These are phyloP conservation scores for Cyberlindnera mycetangii DNA, from an alignment of 805 yeast species.

Conservation along the genomic window DNA sequence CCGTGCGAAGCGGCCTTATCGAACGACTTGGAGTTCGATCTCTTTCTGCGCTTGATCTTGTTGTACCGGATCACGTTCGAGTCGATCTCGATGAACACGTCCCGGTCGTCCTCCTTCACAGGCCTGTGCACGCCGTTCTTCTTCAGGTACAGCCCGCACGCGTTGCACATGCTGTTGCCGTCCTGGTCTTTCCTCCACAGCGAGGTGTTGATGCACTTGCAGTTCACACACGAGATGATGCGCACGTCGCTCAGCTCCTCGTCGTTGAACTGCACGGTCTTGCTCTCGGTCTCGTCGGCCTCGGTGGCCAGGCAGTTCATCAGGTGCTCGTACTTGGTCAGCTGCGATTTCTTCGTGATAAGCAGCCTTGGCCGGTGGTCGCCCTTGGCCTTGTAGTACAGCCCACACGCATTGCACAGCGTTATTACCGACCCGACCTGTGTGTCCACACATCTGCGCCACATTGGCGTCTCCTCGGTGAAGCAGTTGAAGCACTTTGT, in stretches of 20 bases:
- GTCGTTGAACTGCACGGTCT: constrained; percentile 11
- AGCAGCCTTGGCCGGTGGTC: constrained; percentile 69
- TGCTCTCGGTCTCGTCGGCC: constrained; percentile 1
- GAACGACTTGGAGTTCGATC: constrained; percentile 3
- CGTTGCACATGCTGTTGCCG: constrained; percentile 90
- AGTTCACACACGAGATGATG: constrained; percentile 61
- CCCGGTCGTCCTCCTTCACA: constrained; percentile 11
- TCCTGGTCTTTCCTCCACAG: constrained; percentile 88
- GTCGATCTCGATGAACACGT: constrained; percentile 21
- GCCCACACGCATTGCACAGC: constrained; percentile 83
- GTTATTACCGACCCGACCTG: constrained; percentile 64
- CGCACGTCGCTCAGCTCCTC: constrained; percentile 12
- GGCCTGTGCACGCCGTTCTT: constrained; percentile 23
- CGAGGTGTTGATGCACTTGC: constrained; percentile 88
- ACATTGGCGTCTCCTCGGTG: constrained; percentile 78
- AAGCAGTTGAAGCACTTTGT: constrained; percentile 51
- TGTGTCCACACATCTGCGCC: constrained; percentile 73
- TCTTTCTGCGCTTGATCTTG: constrained; percentile 22
- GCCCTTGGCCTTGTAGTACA: constrained; percentile 72
- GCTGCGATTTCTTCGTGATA: constrained; percentile 34
- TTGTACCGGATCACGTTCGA: constrained; percentile 21
- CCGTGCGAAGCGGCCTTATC: neutral
- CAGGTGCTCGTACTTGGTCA: constrained; percentile 14
- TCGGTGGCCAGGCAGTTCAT: constrained; percentile 9
- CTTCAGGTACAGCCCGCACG: constrained; percentile 88